Evolutionary conservation across 371 early-diverging fungal species (phyloP), one percentile per base, ranked within the genome.

Genomic region (Syncephalastrum monosporum): DNA sequence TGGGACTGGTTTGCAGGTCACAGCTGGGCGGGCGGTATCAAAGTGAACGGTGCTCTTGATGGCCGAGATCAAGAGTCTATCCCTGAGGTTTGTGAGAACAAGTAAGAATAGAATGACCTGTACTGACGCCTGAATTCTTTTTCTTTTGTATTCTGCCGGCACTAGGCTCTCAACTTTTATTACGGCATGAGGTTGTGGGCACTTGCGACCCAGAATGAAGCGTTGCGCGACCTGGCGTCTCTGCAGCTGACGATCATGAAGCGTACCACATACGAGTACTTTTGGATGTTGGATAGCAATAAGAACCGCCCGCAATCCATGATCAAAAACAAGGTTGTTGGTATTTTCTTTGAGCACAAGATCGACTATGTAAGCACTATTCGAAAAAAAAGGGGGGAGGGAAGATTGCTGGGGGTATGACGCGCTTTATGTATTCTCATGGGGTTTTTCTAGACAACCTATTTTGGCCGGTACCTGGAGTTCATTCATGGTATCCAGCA

Each of bases 1-100:
- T 86, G 84, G 72, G 92, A 91, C 68, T 84, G 87, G 70, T 91
- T 79, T 58, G 88, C 87, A 57, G 90, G 90, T 10, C 91, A 91
- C 60, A 88, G 87, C 33, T 91, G 92, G 92, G 90, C 92, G 0
- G 84, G 84, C 5, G 92, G 91, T 21, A 75, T 86, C 25, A 80
- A 77, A 46, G 64, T 84, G 7, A 76, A 85, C 63, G 85, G 77
- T 6, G 82, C 84, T 3, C 46, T 73, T 12, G 90, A 89, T 53
- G 89, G 87, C 51, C 80, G 86, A 49, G 87, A 91, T 65, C 89
- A 89, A 57, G 91, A 91, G 64, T 86, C 86, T 15, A 79, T 88
- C 0, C 86, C 88, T 14, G 92, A 91, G 65, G 84, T 74, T 65
- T 53, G 17, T 24, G 27, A 17, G 24, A 10, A 16, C 12, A 16